Conservation (phyloP, 257 asterid species). For the Solanum sitiens region DNA sequence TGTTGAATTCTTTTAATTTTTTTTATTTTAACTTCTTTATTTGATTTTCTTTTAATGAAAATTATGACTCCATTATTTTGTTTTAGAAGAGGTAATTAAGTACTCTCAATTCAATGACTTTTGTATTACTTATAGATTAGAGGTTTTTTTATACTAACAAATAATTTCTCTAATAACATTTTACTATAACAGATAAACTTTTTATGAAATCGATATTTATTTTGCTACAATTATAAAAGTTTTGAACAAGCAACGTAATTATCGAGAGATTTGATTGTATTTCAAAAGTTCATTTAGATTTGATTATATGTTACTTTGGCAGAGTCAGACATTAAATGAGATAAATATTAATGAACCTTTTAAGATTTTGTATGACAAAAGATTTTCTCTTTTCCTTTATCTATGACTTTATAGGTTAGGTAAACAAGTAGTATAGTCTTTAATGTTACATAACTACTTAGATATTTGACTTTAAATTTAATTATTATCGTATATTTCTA, state of each 20-base stretch:
- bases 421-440: background rate
- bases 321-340: background rate
- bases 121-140: background rate
- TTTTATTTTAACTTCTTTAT: too few relatives aligned
- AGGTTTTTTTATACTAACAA: background rate
- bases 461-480: background rate
- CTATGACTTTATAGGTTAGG: background rate
- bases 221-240: too few relatives aligned
- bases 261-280: too few relatives aligned
- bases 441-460: background rate
- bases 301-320: background rate
- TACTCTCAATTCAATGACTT: background rate
- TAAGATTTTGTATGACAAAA: background rate
- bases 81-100: too few relatives aligned
- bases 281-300: background rate
- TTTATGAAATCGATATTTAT: too few relatives aligned
- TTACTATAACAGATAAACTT: too few relatives aligned
- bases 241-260: too few relatives aligned
- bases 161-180: background rate
- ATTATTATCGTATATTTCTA: background rate
- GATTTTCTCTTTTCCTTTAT: background rate
- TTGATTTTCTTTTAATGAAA: fast-evolving
- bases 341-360: background rate
- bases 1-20: too few relatives aligned
- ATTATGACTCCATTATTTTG: too few relatives aligned